phyloP scores from a whole-genome alignment of 1,139 yeast genomes.

The Lodderomyces elongisporus region DNA sequence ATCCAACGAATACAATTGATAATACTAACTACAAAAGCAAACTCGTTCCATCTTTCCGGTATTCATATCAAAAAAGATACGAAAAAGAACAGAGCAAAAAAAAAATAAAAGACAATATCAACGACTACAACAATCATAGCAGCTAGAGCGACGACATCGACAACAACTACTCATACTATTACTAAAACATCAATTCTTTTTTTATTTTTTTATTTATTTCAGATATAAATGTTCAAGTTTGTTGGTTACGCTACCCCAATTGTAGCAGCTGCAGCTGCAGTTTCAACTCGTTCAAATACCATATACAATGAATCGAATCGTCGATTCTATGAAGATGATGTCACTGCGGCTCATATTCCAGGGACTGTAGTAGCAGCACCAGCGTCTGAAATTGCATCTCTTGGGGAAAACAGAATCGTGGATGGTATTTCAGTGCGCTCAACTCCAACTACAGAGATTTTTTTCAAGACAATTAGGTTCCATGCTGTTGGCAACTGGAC shows the following conservation, averaged over 20 bases:
- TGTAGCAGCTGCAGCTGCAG: constrained; percentile 2
- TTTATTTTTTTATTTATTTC: neutral
- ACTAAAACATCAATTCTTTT: too few species aligned
- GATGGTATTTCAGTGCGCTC: constrained; percentile 59
- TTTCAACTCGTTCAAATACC: constrained; percentile 4
- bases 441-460: constrained; percentile 42
- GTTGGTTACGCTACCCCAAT: neutral
- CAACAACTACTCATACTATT: too few species aligned
- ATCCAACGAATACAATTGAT: too few species aligned
- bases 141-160: too few species aligned
- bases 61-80: too few species aligned
- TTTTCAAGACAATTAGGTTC: constrained; percentile 45
- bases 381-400: constrained; percentile 36
- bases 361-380: constrained; percentile 54
- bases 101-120: too few species aligned
- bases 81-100: too few species aligned
- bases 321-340: constrained; percentile 59
- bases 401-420: constrained; percentile 43
- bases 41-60: too few species aligned
- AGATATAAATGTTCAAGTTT: neutral
- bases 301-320: constrained; percentile 33
- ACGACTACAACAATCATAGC: too few species aligned
- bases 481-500: constrained; percentile 15
- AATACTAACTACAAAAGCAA: too few species aligned
- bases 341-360: constrained; percentile 45